phyloP scores from a whole-genome alignment of 192 early-diverging fungal genomes.

The Coemansia sp. region DNA sequence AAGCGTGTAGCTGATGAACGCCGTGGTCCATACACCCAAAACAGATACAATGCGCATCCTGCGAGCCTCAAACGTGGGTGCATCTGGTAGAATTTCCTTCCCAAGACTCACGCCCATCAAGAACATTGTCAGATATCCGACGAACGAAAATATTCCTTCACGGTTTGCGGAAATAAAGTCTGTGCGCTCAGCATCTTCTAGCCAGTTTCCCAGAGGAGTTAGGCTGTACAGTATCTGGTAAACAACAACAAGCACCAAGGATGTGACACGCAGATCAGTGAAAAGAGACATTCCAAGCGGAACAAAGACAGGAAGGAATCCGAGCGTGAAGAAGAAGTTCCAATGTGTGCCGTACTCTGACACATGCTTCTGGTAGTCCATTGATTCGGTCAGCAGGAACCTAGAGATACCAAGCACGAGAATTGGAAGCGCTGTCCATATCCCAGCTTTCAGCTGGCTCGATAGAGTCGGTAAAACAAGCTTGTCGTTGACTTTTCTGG shows the following conservation, averaged over 20 bases:
- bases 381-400: conserved; percentile 68
- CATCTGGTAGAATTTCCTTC: conserved; percentile 55
- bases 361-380: conserved; percentile 94
- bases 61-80: conserved; percentile 43
- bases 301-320: conserved; percentile 79
- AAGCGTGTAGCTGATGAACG: conserved; percentile 53
- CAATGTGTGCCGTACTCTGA: conserved; percentile 97
- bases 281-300: conserved; percentile 60
- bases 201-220: conserved; percentile 68
- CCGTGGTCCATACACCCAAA: conserved; percentile 41
- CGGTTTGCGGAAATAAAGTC: conserved; percentile 81
- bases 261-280: conserved; percentile 59
- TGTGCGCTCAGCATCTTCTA: conserved; percentile 71
- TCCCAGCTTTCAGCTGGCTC: conserved; percentile 53
- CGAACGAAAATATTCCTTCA: conserved; percentile 86
- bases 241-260: conserved; percentile 55
- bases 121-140: conserved; percentile 85
- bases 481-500: conserved; percentile 28
- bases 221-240: conserved; percentile 64
- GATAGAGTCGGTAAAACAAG: conserved; percentile 23
- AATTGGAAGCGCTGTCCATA: conserved; percentile 62
- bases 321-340: conserved; percentile 98
- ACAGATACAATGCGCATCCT: conserved; percentile 56
- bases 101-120: conserved; percentile 78
- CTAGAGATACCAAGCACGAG: conserved; percentile 76